Percentiles rank a stretch among this genome's conserved stretches.
phyloP scores from a whole-genome alignment of 2,329 filamentous ascomycete species.

The Rutstroemia sydowiana region DNA sequence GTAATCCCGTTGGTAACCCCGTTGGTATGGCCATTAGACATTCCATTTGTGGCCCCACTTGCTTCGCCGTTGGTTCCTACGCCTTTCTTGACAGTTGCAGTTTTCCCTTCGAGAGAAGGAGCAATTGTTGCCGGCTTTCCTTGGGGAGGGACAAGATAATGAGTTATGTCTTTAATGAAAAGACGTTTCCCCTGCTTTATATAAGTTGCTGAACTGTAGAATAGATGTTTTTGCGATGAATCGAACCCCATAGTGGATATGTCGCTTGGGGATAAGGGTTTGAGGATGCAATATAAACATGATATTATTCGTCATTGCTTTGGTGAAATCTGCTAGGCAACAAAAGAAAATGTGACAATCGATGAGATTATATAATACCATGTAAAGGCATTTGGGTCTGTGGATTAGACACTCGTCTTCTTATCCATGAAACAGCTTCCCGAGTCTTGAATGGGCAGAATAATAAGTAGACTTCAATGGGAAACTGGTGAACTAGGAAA shows the following conservation, averaged over 20 bases:
- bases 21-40: slow-evolving; percentile 15
- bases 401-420: slow-evolving; percentile 2
- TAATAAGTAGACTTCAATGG: background rate
- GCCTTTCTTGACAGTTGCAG: slow-evolving; percentile 24
- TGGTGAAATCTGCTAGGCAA: background rate
- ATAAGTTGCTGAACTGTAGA: slow-evolving; percentile 4
- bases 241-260: background rate
- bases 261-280: background rate
- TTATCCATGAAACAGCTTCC: background rate
- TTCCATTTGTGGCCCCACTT: slow-evolving; percentile 21
- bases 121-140: slow-evolving; percentile 62
- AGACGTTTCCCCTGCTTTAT: slow-evolving; percentile 57
- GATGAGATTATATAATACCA: background rate
- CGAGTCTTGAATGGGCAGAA: background rate
- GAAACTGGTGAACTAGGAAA: background rate
- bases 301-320: background rate
- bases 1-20: slow-evolving; percentile 28
- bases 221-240: background rate
- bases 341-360: background rate
- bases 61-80: slow-evolving; percentile 26
- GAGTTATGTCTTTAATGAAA: slow-evolving; percentile 97
- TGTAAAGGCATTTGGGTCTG: background rate
- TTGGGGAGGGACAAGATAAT: slow-evolving; percentile 79
- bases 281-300: background rate
- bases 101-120: slow-evolving; percentile 54